These are phyloP conservation scores for Ustilago esculenta DNA, from an alignment of 1,284 basidiomycete species.

Conservation along the genomic window DNA sequence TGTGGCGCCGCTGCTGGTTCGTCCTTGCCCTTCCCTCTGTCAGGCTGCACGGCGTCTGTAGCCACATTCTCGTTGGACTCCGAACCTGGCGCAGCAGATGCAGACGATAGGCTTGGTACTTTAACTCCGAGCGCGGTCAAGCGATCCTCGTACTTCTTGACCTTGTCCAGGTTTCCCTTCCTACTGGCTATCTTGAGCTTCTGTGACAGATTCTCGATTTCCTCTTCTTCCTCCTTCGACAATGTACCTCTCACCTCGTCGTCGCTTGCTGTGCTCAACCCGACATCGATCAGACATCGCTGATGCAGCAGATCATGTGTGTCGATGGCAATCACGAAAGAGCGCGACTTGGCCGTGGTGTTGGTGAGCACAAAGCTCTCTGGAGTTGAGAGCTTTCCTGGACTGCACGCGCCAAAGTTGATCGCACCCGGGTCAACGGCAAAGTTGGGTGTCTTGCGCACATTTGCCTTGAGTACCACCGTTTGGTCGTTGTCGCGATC, in stretches of 20 bases:
- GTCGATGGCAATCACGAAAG: constrained; percentile 68
- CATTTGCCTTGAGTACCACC: constrained; percentile 70
- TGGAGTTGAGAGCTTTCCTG: constrained; percentile 55
- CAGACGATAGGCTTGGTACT: constrained; percentile 33
- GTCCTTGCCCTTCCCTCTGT: constrained; percentile 4
- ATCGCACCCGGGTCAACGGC: constrained; percentile 67
- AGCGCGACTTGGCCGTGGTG: constrained; percentile 68
- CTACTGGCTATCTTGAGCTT: constrained; percentile 71
- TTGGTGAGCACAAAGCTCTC: constrained; percentile 69
- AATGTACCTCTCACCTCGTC: constrained; percentile 67
- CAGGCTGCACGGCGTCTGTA: background rate
- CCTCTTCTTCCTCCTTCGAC: constrained; percentile 70
- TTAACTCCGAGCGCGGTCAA: constrained; percentile 69
- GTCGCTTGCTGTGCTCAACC: constrained; percentile 44
- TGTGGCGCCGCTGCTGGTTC: background rate
- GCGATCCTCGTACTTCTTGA: constrained; percentile 70
- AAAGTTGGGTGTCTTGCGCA: constrained; percentile 70
- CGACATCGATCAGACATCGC: constrained; percentile 44
- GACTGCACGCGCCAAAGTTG: constrained; percentile 66
- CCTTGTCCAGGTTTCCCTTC: constrained; percentile 70
- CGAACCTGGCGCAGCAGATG: background rate
- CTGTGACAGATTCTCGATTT: constrained; percentile 70
- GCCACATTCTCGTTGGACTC: background rate
- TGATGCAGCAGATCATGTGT: constrained; percentile 48
- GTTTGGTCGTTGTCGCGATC: constrained; percentile 70